These are phyloP conservation scores for Boletus rex-veris DNA, from an alignment of 768 basidiomycete genomes.

Conservation along the genomic window DNA sequence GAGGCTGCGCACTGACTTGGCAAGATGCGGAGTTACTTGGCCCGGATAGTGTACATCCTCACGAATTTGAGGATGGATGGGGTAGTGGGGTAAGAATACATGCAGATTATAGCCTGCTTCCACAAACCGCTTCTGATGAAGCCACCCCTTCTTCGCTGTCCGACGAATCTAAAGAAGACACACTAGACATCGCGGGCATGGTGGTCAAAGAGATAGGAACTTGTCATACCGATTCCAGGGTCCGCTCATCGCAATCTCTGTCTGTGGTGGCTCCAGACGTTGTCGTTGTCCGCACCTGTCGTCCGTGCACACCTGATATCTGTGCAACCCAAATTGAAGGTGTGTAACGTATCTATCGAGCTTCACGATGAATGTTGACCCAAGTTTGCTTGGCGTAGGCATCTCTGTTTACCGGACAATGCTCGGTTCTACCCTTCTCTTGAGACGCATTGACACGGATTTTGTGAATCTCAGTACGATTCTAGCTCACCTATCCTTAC, in stretches of 20 bases:
- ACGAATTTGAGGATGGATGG: conserved; percentile 41
- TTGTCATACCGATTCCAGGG: conserved; percentile 1
- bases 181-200: background rate
- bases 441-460: conserved; percentile 76
- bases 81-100: conserved; percentile 17
- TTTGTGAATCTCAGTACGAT: conserved; percentile 64
- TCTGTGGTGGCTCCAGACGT: conserved; percentile 22
- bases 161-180: conserved; percentile 1
- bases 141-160: background rate
- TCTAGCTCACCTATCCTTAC: conserved; percentile 39
- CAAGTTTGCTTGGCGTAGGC: conserved; percentile 37
- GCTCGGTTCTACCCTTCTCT: conserved; percentile 50
- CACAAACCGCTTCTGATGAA: conserved; percentile 6
- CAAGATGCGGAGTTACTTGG: conserved; percentile 44
- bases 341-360: conserved; percentile 27
- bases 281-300: conserved; percentile 61
- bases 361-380: conserved; percentile 6
- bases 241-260: background rate
- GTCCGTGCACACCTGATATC: conserved; percentile 59
- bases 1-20: conserved; percentile 34
- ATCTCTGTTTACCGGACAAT: conserved; percentile 73
- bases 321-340: conserved; percentile 71
- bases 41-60: conserved; percentile 41
- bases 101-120: conserved; percentile 5
- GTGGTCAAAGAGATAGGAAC: conserved; percentile 5